Percentiles rank a stretch among this genome's conserved stretches.
These are phyloP conservation scores for Xylaria scruposa DNA, from an alignment of 495 filamentous ascomycete genomes.

Conservation along the genomic window DNA sequence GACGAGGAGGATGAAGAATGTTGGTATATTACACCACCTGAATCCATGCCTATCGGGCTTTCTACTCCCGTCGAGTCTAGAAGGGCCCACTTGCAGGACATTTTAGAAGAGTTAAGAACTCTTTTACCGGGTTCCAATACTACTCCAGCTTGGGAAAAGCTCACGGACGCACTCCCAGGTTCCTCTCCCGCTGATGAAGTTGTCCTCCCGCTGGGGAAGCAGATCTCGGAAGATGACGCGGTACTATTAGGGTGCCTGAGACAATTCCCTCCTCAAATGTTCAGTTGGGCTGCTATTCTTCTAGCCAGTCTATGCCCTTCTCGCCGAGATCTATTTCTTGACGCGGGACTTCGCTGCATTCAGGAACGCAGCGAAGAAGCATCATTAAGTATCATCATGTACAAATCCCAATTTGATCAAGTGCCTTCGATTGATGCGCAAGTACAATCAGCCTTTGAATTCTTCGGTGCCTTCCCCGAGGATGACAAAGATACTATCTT, in stretches of 20 bases:
- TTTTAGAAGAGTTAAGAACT: conserved; percentile 32
- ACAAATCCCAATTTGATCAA: conserved; percentile 39
- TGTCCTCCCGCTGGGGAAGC: background rate
- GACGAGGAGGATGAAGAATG: conserved; percentile 38
- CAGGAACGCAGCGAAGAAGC: conserved; percentile 35
- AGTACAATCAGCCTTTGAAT: conserved; percentile 33
- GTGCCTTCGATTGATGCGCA: conserved; percentile 18
- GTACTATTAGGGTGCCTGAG: conserved; percentile 33
- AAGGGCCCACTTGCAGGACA: conserved; percentile 38
- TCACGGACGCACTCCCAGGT: conserved; percentile 32
- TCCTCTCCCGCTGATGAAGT: conserved; percentile 13
- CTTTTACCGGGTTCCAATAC: conserved; percentile 1
- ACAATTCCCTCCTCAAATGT: conserved; percentile 30
- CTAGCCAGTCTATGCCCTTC: conserved; percentile 32
- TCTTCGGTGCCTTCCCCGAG: conserved; percentile 27
- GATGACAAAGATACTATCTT: conserved; percentile 28
- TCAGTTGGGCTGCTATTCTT: conserved; percentile 40
- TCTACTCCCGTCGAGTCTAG: conserved; percentile 26
- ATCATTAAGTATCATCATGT: conserved; percentile 34
- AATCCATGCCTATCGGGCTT: background rate
- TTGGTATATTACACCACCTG: conserved; percentile 36
- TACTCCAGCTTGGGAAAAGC: conserved; percentile 33
- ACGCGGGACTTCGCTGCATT: conserved; percentile 37
- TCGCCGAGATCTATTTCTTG: conserved; percentile 34
- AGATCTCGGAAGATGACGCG: conserved; percentile 27